Base-by-base conservation (phyloP, 257 asterid genomes). In the Solanum clarkiae region DNA sequence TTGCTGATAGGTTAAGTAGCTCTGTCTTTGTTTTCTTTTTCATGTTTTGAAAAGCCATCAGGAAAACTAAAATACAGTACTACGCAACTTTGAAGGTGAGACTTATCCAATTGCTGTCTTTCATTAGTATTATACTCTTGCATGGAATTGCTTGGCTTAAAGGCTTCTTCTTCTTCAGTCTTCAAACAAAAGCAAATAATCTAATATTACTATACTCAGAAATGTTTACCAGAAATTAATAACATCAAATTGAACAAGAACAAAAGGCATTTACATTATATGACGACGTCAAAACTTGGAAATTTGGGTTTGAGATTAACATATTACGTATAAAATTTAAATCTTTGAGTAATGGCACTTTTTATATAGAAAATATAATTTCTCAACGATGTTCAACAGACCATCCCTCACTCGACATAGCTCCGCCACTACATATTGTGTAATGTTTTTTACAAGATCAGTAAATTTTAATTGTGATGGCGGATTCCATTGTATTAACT, bases 51-150 rank as follows among this genome's bases (percentile, higher is more conserved):
- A 65, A 26, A 65, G 16, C 29, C 29, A 24, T 59, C 22, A 72
- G 59, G 60, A 42, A 13, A 36, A 36, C 6, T 62, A 62, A 74
- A 80, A 29, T 12, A 55, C 59, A 49, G 80, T 80, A 26, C 80
- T 62, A 87, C 90, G 75, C 91, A 82, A 87, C 93, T 89, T 93
- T 60, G 93, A 92, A 93, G 97, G 88, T 83, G 85, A 84, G 93
- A 74, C 84, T 80, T 66, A 40, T 85, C 80, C 75, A 71, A 40
- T 80, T 70, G 80, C 17, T 84, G 45, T 68, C 60, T 84, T 29
- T 71, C 86, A 87, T 70, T 84, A 55, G 26, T 83, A 22, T 6
- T 63, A 32, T 32, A 63, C 45, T 24, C 86, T 80, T 81, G 74
- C 59, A 26, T n/a, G 70, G 24, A 83, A 57, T 70, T 81, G 40